These are phyloP conservation scores for Lasiodiplodia citricola DNA, from an alignment of 2,329 filamentous ascomycete genomes.

Conservation along the genomic window DNA sequence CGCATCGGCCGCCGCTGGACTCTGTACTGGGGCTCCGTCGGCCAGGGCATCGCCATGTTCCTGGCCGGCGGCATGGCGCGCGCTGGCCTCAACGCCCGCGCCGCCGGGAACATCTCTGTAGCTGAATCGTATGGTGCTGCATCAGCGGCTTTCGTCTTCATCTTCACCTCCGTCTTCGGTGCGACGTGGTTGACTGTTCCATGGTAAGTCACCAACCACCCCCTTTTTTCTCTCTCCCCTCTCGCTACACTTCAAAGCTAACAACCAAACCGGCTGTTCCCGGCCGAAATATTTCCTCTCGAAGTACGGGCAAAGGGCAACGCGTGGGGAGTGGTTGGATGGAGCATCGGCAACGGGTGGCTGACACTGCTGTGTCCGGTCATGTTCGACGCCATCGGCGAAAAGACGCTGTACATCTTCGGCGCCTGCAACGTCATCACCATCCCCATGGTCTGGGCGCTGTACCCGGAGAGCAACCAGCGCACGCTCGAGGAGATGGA, in stretches of 20 bases:
- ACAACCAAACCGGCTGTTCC: constrained; percentile 56
- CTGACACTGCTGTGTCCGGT: constrained; percentile 49
- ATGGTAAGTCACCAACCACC: constrained; percentile 44
- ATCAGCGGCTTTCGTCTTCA: constrained; percentile 72
- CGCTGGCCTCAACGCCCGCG: constrained; percentile 56
- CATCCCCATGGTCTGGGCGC: constrained; percentile 72
- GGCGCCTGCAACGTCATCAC: constrained; percentile 59
- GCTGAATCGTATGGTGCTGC: constrained; percentile 64
- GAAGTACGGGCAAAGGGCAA: constrained; percentile 75
- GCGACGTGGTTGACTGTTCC: constrained; percentile 66
- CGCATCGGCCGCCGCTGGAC: constrained; percentile 72
- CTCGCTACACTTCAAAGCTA: constrained; percentile 32
- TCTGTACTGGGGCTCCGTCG: constrained; percentile 70
- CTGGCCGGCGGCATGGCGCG: constrained; percentile 68
- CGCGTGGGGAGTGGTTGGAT: constrained; percentile 76
- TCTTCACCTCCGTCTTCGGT: constrained; percentile 69
- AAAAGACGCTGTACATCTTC: constrained; percentile 78
- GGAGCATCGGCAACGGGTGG: constrained; percentile 78
- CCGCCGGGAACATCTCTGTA: constrained; percentile 51
- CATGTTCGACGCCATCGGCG: constrained; percentile 64
- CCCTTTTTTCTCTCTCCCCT: too few relatives aligned
- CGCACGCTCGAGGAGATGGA: constrained; percentile 79
- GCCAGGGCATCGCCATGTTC: constrained; percentile 71
- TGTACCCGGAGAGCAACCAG: constrained; percentile 77
- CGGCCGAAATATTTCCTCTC: constrained; percentile 75